A percentile compares a stretch with the other conserved stretches of the same genome.
Evolutionary conservation across 2,329 filamentous ascomycete genomes (phyloP).

Genomic region (Cadophora sp.): DNA sequence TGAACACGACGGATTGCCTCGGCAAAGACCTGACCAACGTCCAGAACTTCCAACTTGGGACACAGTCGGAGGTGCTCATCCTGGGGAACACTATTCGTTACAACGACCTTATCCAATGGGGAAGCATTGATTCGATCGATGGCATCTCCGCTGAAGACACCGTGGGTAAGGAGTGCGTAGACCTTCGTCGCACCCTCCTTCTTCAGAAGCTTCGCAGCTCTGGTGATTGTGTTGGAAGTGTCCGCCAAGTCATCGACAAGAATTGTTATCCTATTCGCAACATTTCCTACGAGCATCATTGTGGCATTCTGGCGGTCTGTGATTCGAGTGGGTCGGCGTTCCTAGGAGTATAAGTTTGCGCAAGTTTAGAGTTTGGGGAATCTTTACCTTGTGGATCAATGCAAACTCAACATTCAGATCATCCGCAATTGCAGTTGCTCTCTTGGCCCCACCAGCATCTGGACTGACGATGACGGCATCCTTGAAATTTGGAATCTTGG

Average conservation of each 20-base stretch:
- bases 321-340: slow-evolving; percentile 87
- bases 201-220: slow-evolving; percentile 95
- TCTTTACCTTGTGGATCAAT: slow-evolving; percentile 90
- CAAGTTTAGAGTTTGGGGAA: slow-evolving; percentile 41
- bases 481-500: slow-evolving; percentile 79
- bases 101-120: slow-evolving; percentile 89
- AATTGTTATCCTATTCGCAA: slow-evolving; percentile 81
- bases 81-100: slow-evolving; percentile 95
- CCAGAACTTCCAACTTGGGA: slow-evolving; percentile 89
- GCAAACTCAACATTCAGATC: slow-evolving; percentile 93
- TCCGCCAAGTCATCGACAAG: slow-evolving; percentile 94
- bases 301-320: slow-evolving; percentile 89
- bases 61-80: slow-evolving; percentile 78
- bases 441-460: slow-evolving; percentile 95
- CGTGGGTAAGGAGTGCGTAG: slow-evolving; percentile 92
- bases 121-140: slow-evolving; percentile 94
- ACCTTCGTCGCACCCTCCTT: slow-evolving; percentile 92
- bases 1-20: slow-evolving; percentile 96
- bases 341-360: slow-evolving; percentile 58
- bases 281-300: slow-evolving; percentile 94
- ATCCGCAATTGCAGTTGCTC: slow-evolving; percentile 94
- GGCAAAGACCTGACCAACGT: slow-evolving; percentile 89
- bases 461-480: slow-evolving; percentile 93
- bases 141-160: slow-evolving; percentile 92
- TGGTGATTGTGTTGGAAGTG: slow-evolving; percentile 95